Base-by-base conservation (phyloP, 2,329 filamentous ascomycete species). In the Trichoderma sp. region DNA sequence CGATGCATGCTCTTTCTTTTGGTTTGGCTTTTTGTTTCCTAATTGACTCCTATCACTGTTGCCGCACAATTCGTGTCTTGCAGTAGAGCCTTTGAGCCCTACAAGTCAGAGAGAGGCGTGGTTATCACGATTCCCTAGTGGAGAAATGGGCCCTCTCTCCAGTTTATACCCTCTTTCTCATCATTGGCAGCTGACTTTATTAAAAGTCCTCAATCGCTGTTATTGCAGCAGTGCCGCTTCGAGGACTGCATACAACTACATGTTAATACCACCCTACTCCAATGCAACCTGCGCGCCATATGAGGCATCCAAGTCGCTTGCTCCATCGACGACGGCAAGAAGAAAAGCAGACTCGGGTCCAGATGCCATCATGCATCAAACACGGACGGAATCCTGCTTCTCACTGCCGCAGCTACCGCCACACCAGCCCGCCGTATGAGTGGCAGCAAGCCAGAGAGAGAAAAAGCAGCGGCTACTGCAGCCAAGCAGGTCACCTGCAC, bases 401-500 rank as follows among this genome's bases (percentile, higher is more conserved):
- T 31, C n/a, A 27, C 27, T 55, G 52, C 52, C 52, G 52, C 52
- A 27, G 52, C 52, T 55, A 29, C 52, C 52, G 52, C 52, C 27
- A 24, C 58, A 31, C 58, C 53, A 67, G n/a, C 37, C 56, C 52
- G 52, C 63, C 63, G 47, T 14, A 49, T 57, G 52, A 57, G 33
- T 4, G 27, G 37, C 19, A 43, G 24, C 27, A 52, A 63, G 43
- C 37, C 40, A 10, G 19, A 43, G 40, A 43, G 19, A 40, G 5
- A 35, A 63, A 65, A 63, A 21, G 35, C 35, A 56, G 58, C 65
- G 55, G 64, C 58, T 68, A 65, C 68, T 71, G 68, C 71, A 69
- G 69, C 60, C 70, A 62, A 64, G 65, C 33, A 68, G 72, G 72
- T 73, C 72, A 73, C 69, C 72, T 73, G 72, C 71, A 70, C 71